These are phyloP conservation scores for Coniochaeta sp. DNA, from an alignment of 2,329 filamentous ascomycete species.

Conservation along the genomic window DNA sequence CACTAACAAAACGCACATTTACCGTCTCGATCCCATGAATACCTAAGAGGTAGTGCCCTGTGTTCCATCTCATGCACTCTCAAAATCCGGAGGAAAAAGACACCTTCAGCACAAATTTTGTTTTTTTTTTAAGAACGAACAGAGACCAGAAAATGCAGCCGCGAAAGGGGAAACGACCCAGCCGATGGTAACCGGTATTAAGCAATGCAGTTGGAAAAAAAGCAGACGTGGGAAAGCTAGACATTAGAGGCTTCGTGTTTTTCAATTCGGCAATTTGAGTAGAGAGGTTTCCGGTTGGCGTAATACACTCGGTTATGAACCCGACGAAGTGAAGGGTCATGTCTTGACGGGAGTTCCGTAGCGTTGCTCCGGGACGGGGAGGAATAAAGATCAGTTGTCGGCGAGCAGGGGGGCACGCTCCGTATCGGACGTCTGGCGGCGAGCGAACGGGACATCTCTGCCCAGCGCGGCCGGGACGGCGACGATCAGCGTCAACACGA, in stretches of 20 bases:
- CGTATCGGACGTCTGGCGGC: constrained; percentile 35
- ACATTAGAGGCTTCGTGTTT: neutral
- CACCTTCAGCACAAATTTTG: neutral
- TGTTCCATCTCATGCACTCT: neutral
- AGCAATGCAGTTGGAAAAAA: neutral
- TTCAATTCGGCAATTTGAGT: neutral
- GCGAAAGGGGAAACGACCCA: neutral
- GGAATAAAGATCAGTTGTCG: constrained; percentile 27
- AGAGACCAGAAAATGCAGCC: neutral
- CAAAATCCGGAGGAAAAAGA: neutral
- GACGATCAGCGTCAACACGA: constrained; percentile 59
- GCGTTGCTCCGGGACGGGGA: neutral
- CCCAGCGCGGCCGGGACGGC: constrained; percentile 59
- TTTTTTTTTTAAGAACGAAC: neutral
- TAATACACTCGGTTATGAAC: neutral
- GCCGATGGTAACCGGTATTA: neutral
- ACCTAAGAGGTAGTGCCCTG: neutral
- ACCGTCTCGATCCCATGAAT: neutral
- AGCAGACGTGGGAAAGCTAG: neutral
- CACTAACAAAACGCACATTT: neutral
- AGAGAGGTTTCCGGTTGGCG: neutral
- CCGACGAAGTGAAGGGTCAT: neutral
- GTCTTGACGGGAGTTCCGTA: neutral
- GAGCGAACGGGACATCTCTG: constrained; percentile 43
- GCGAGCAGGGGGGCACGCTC: constrained; percentile 57